Evolutionary conservation across 257 asterid genomes (phyloP).

Genomic region (Misopates orontium): DNA sequence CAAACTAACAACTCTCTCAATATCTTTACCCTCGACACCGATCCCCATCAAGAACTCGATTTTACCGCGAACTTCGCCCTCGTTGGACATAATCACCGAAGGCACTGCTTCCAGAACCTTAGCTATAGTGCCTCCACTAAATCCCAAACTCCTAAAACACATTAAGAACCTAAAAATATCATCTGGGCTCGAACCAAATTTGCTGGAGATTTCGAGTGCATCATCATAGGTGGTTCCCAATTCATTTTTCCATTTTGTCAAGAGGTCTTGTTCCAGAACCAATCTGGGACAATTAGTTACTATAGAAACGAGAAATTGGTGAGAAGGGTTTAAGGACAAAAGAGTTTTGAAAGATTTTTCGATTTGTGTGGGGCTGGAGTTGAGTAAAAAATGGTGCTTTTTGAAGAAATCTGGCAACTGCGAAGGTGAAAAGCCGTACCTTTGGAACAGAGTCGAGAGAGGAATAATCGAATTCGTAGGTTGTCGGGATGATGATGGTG

Average conservation of each 20-base stretch:
- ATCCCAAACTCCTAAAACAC: conserved; percentile 53
- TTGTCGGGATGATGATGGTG: no score
- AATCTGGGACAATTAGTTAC: conserved; percentile 60
- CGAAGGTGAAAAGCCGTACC: conserved; percentile 59
- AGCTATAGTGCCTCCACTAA: conserved; percentile 42
- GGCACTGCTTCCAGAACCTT: conserved; percentile 68
- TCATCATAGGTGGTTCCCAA: no score
- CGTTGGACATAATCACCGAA: conserved; percentile 40
- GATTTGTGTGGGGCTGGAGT: conserved; percentile 38
- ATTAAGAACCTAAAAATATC: conserved; percentile 38
- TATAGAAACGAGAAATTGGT: conserved; percentile 54
- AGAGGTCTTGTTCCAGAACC: conserved; percentile 47
- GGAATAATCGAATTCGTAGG: conserved; percentile 35
- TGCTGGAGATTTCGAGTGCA: conserved; percentile 47
- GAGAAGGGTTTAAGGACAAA: conserved; percentile 48
- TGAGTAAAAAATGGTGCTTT: conserved; percentile 47
- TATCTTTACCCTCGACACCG: conserved; percentile 46
- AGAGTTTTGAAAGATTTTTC: conserved; percentile 57
- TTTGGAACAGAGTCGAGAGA: conserved; percentile 51
- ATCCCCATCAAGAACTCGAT: conserved; percentile 50
- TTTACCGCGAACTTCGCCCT: conserved; percentile 37
- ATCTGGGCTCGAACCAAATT: conserved; percentile 49
- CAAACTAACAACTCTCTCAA: conserved; percentile 43
- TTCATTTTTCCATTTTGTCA: conserved; percentile 59
- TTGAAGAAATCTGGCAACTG: conserved; percentile 45